Evolutionary conservation across 352 stramenopile species (phyloP), one percentile per base, ranked within the genome.

Genomic region (Halophytophthora polymorphica): DNA sequence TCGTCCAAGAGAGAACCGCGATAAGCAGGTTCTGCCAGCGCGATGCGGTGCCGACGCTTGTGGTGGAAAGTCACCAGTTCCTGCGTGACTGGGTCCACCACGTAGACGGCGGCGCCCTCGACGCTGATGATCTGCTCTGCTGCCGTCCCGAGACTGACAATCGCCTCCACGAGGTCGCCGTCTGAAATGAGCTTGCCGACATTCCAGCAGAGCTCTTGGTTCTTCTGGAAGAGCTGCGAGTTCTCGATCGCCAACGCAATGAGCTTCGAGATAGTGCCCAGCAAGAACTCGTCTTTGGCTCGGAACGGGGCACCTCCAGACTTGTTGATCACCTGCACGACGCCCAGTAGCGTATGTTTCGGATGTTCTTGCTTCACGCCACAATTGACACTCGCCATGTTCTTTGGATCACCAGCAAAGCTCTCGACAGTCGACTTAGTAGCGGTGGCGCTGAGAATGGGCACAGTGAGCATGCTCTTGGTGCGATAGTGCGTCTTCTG

Each of bases 311-410:
- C 77, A 8, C 77, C 81, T 17, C 81, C 77, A 0, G 81, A 86
- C 34, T 91, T 91, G 61, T 89, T 91, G 53, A 89, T 91, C 10
- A 91, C 80, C 36, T 91, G 81, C 2, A 91, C 77, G 8, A 91
- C 81, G 19, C 81, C 81, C 2, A 91, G 58, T 3, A 91, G 60
- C 6, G 43, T 75, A 14, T 80, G 67, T 1, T 78, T 54, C 36
- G 51, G 19, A 28, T 53, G 44, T 17, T 56, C 23, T 19, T 47
- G 39, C 7, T 21, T 38, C 2, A 10, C 11, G 39, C 25, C 21
- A 45, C 25, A 31, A 15, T 41, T 50, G 18, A 23, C 28, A 37
- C 18, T 23, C 13, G 45, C 37, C 2, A 13, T 21, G 13, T 21
- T 50, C 21, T 3, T 25, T 29, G 44, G 7, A 8, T 0, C 14